Evolutionary conservation across 352 stramenopile species (phyloP), one percentile per base, ranked within the genome.

Genomic region (Pythium dissotocum): DNA sequence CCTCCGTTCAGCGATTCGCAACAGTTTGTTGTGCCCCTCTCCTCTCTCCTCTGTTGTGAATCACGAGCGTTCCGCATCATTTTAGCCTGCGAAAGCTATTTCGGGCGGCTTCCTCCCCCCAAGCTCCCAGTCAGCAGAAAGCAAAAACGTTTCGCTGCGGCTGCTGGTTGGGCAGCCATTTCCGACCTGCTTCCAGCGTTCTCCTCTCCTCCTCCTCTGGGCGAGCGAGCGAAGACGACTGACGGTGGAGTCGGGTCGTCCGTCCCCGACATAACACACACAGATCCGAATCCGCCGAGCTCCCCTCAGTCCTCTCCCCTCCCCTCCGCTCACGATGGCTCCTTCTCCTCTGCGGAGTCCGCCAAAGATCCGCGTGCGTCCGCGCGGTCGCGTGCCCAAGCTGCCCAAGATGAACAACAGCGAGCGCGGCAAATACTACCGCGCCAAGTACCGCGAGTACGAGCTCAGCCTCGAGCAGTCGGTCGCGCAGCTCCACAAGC

Each of bases 351-450:
- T 4, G 16, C 40, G 33, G 6, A 10, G 36, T 42, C 40, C 36
- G 16, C 40, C 53, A 28, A n/a, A 13, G 46, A 32, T 5, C 4
- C 26, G 28, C 18, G 16, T n/a, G 38, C 42, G 36, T 5, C 64
- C 4, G 16, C 40, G 63, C 56, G 77, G 46, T 53, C 77, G 53
- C 48, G 70, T 67, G 16, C 58, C 67, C 54, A 86, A 80, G 62
- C 61, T 89, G 46, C 80, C 80, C 30, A 82, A 79, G 62, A 88
- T 88, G 78, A 88, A 72, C 77, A 88, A 88, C 67, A 87, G 77
- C 28, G 80, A 88, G 67, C 76, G 80, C 21, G 80, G 80, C 62
- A 89, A 89, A 64, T 89, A 85, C 77, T 89, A 89, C 51, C 74
- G 80, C 7, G 71, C 79, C 57, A 89, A 89, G 69, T 83, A 83